Base-by-base conservation (phyloP, 169 alveolate genomes). In the Plasmodium gaboni region DNA sequence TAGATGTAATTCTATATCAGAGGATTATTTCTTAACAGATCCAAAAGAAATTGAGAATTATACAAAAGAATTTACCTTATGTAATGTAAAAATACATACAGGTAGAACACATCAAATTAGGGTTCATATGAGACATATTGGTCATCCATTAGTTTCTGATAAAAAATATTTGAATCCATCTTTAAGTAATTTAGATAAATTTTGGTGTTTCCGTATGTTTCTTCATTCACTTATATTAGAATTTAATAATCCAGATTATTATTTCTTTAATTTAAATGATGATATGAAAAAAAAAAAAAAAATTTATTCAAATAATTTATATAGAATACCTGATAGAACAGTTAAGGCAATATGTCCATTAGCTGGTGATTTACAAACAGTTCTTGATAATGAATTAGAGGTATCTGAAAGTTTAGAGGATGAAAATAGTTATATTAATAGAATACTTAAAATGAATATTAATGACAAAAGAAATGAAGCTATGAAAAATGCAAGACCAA, bases 31-130 rank as follows among this genome's bases (percentile, higher is more conserved):
- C 50, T 17, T 67, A 4, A 74, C 80, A 9, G 80, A 64, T 67
- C 55, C 69, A 0, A 61, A 73, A 89, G 91, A 89, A 28, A 91
- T 89, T 26, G 90, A 86, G 60, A 57, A 60, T 46, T 88, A 92
- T 55, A 85, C 93, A 28, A 91, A 88, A 71, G 94, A 90, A 42
- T 93, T 93, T 72, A 83, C 93, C 51, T 72, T 93, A 68, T 93
- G 95, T 73, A 67, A 90, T 38, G 94, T 89, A 19, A 74, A 91
- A 13, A 93, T 93, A 6, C 94, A 90, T 38, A 93, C 95, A 8
- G 95, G 95, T 17, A 53, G 95, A 64, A 93, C 95, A 1, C 95
- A 93, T 61, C 95, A 93, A 73, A 93, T 93, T 38, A 80, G 95
- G 26, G 95, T 93, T 0, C 95, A 93, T 90, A 85, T 93, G 92